These are phyloP conservation scores for Ogataea wickerhamii DNA, from an alignment of 805 yeast genomes.

Conservation along the genomic window DNA sequence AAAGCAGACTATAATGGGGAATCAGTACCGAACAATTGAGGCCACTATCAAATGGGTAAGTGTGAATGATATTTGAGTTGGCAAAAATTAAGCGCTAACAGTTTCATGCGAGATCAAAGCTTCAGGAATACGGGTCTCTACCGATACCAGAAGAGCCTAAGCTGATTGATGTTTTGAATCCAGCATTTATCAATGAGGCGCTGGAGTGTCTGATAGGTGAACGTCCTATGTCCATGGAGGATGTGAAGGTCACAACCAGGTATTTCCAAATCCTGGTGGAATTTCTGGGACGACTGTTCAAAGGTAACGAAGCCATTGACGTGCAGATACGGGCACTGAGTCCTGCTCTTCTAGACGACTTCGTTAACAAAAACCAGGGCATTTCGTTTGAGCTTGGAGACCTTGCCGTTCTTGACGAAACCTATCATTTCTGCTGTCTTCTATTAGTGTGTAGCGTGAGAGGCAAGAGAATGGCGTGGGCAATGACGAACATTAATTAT, in stretches of 20 bases:
- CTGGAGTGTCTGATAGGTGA: constrained; percentile 20
- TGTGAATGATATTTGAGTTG: background rate
- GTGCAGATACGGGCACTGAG: constrained; percentile 11
- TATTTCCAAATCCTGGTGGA: constrained; percentile 11
- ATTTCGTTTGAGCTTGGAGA: constrained; percentile 5
- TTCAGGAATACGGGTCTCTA: constrained; percentile 21
- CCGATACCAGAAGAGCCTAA: constrained; percentile 11
- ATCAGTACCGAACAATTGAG: constrained; percentile 15
- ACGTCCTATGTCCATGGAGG: constrained; percentile 11
- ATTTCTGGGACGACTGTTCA: constrained; percentile 11
- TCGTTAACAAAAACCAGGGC: constrained; percentile 1
- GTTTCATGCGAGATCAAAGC: too few relatives aligned
- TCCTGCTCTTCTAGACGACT: constrained; percentile 9
- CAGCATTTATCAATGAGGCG: constrained; percentile 16
- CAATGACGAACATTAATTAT: constrained; percentile 26
- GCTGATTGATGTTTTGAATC: constrained; percentile 12
- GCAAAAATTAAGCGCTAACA: background rate
- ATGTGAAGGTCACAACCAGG: constrained; percentile 3
- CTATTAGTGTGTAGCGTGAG: constrained; percentile 23
- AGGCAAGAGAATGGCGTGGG: constrained; percentile 28
- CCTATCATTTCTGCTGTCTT: constrained; percentile 24
- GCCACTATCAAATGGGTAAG: constrained; percentile 25
- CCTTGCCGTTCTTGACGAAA: constrained; percentile 18
- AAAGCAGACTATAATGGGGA: constrained; percentile 8
- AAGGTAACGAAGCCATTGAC: constrained; percentile 17